phyloP scores from a whole-genome alignment of 352 stramenopile species.

The Globisporangium rhizosaccharum region DNA sequence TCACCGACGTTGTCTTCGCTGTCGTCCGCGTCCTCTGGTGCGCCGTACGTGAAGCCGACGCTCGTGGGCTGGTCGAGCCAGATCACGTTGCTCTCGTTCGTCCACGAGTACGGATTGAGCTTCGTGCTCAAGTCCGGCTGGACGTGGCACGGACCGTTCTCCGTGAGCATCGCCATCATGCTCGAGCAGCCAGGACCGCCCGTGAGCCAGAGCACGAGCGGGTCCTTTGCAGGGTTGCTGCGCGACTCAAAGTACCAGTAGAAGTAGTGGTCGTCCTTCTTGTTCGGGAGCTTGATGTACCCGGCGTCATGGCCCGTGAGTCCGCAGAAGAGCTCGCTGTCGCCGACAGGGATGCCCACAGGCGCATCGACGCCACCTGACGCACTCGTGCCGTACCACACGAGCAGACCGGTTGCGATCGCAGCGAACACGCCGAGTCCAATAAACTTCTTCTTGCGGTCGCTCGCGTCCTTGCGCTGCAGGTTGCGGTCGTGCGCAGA shows the following conservation, averaged over 20 bases:
- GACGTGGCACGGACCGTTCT: slow-evolving; percentile 32
- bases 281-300: slow-evolving; percentile 29
- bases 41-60: slow-evolving; percentile 30
- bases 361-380: not conserved
- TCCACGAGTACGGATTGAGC: slow-evolving; percentile 32
- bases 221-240: slow-evolving; percentile 17
- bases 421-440: slow-evolving; percentile 10
- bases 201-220: slow-evolving; percentile 38
- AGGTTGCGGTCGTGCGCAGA: slow-evolving; percentile 15
- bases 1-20: slow-evolving; percentile 34
- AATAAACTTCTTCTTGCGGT: slow-evolving; percentile 14
- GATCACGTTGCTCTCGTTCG: slow-evolving; percentile 31
- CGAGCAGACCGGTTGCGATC: slow-evolving; percentile 4
- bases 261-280: slow-evolving; percentile 44
- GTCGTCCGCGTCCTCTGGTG: slow-evolving; percentile 18
- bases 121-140: slow-evolving; percentile 16
- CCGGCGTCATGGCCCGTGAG: slow-evolving; percentile 21
- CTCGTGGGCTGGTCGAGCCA: slow-evolving; percentile 35
- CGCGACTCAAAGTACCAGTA: slow-evolving; percentile 46
- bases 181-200: slow-evolving; percentile 35
- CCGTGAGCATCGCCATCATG: slow-evolving; percentile 24
- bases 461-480: slow-evolving; percentile 10
- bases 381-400: slow-evolving; percentile 12
- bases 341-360: slow-evolving; percentile 4
- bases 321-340: slow-evolving; percentile 20